Evolutionary conservation across 2,329 filamentous ascomycete genomes (phyloP).

Genomic region (Scedosporium apiospermum): DNA sequence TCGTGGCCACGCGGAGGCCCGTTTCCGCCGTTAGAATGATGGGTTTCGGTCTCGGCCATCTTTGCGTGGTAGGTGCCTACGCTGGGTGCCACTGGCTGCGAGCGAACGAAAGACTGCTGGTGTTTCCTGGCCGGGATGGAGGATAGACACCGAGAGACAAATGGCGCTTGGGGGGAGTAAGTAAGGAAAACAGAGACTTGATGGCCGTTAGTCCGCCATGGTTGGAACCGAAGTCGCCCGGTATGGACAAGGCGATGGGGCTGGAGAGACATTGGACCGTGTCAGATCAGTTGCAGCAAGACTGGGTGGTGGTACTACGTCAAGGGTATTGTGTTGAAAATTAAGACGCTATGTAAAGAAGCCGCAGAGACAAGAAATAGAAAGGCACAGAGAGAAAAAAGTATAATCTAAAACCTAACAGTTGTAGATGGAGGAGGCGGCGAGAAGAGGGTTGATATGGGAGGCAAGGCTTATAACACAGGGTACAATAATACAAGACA

Average conservation of each 20-base stretch:
- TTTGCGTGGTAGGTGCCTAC: not conserved
- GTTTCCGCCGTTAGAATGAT: not conserved
- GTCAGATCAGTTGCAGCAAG: not conserved
- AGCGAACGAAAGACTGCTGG: not conserved
- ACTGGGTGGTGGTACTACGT: no score
- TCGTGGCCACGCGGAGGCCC: not conserved
- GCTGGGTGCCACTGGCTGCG: not conserved
- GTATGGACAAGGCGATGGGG: not conserved
- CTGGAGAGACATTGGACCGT: not conserved
- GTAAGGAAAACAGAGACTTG: not conserved
- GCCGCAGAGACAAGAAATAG: no score
- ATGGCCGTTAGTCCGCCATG: not conserved
- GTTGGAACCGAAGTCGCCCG: not conserved
- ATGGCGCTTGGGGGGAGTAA: not conserved
- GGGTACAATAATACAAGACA: no score
- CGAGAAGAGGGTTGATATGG: no score
- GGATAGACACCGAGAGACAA: not conserved
- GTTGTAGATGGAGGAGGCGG: no score
- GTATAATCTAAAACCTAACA: no score
- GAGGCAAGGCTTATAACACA: no score
- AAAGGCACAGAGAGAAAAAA: no score
- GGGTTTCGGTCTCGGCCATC: not conserved
- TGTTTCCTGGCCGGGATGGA: not conserved
- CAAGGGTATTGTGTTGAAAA: no score
- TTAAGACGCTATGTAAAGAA: no score